phyloP scores from a whole-genome alignment of 768 basidiomycete species.

The Clathrus columnatus region DNA sequence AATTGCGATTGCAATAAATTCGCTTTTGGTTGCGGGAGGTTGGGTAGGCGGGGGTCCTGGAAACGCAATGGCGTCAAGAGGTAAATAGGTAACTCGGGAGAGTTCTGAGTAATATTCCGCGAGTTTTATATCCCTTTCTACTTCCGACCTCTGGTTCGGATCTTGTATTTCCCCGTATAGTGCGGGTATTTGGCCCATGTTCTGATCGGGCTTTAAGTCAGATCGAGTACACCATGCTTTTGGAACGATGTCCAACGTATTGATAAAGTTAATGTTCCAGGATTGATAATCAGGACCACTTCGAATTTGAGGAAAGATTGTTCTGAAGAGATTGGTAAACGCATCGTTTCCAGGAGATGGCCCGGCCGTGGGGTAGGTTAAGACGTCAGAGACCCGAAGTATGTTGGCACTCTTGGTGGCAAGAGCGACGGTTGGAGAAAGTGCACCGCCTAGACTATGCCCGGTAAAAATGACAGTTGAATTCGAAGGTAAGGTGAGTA shows the following conservation, averaged over 20 bases:
- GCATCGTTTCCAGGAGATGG: conserved; percentile 2
- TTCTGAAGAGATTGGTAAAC: conserved; percentile 3
- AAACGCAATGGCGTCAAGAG: background rate
- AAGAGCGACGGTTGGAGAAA: conserved; percentile 8
- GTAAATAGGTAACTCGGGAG: background rate
- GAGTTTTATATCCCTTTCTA: background rate
- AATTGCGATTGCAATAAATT: too few species aligned
- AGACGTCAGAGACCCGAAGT: conserved; percentile 1
- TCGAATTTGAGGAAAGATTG: background rate
- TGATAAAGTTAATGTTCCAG: conserved; percentile 9
- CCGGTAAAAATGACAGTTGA: conserved; percentile 10
- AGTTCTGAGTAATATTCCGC: background rate
- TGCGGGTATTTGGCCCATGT: background rate
- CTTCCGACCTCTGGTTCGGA: background rate
- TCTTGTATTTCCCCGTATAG: background rate
- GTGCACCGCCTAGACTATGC: conserved; percentile 8
- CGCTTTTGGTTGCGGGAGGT: too few species aligned
- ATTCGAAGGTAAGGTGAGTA: background rate
- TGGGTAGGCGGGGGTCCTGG: background rate
- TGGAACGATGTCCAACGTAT: conserved; percentile 8
- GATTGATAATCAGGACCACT: background rate
- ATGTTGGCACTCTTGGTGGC: background rate
- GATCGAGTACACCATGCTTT: conserved; percentile 2
- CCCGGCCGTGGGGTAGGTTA: conserved; percentile 7
- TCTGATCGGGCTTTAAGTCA: background rate